Conservation (phyloP, 2,329 filamentous ascomycete genomes). For the Phyllachora maydis region DNA sequence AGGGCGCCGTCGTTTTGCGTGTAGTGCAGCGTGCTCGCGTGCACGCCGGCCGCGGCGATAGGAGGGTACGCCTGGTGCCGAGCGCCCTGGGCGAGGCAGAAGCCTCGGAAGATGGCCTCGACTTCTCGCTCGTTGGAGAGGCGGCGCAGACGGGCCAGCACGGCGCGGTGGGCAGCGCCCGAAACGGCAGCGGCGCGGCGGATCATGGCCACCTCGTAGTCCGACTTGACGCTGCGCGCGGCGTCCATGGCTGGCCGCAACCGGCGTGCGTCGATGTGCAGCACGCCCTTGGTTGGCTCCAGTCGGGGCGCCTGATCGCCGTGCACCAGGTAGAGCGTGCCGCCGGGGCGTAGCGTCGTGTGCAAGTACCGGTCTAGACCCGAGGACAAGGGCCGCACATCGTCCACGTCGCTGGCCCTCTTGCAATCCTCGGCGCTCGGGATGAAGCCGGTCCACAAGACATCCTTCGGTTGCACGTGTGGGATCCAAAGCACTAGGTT, state of each 20-base stretch:
- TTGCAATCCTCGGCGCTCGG: conserved; percentile 40
- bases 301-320: conserved; percentile 8
- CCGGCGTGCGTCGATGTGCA: conserved; percentile 23
- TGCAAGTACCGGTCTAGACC: conserved; percentile 27
- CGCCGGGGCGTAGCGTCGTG: conserved; percentile 18
- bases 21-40: conserved; percentile 77
- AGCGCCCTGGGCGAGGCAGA: conserved; percentile 52
- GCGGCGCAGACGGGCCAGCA: conserved; percentile 39
- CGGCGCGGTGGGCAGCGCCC: conserved; percentile 52
- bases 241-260: conserved; percentile 58
- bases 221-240: conserved; percentile 63
- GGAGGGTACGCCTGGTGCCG: conserved; percentile 67
- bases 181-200: conserved; percentile 66
- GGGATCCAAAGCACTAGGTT: conserved; percentile 55
- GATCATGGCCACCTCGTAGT: conserved; percentile 70
- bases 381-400: conserved; percentile 38
- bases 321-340: conserved; percentile 22
- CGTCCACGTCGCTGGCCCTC: conserved; percentile 45
- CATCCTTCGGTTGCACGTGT: conserved; percentile 36
- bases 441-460: conserved; percentile 43
- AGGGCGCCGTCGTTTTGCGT: conserved; percentile 57
- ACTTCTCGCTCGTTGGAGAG: conserved; percentile 66
- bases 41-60: conserved; percentile 72
- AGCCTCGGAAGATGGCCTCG: conserved; percentile 54
- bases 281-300: conserved; percentile 7